Evolutionary conservation across 805 yeast species (phyloP).

Genomic region (Yamadazyma sp.): DNA sequence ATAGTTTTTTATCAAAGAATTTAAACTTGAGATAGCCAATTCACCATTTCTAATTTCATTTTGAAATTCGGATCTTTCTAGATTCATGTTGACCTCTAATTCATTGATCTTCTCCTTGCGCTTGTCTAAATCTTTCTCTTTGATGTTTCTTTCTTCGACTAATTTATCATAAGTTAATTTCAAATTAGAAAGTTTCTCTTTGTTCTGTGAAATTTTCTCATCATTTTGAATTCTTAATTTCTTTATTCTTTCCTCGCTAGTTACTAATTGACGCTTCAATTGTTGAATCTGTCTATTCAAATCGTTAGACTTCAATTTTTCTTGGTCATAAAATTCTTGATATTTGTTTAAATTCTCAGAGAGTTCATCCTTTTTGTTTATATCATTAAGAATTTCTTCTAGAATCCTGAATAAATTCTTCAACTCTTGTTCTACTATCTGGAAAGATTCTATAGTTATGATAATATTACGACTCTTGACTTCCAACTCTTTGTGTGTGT

Average conservation of each 20-base stretch:
- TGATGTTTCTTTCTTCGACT: conserved; percentile 45
- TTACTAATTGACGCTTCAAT: conserved; percentile 47
- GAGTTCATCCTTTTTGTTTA: conserved; percentile 37
- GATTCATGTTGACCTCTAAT: conserved; percentile 40
- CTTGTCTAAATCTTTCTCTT: conserved; percentile 47
- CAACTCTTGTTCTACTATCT: conserved; percentile 35
- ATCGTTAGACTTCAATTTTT: conserved; percentile 35
- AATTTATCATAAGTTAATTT: conserved; percentile 46
- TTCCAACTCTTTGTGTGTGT: conserved; percentile 29
- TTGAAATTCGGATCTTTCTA: conserved; percentile 42
- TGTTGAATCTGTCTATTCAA: conserved; percentile 43
- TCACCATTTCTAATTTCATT: conserved; percentile 52
- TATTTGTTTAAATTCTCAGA: conserved; percentile 32
- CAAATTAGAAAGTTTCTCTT: conserved; percentile 41
- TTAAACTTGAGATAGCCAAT: conserved; percentile 51
- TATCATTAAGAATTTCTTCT: conserved; percentile 50
- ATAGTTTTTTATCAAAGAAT: conserved; percentile 53
- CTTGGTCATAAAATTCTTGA: conserved; percentile 40
- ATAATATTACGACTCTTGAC: conserved; percentile 47
- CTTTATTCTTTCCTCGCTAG: conserved; percentile 45
- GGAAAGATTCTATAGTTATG: conserved; percentile 57
- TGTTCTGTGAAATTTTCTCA: conserved; percentile 42
- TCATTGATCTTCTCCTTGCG: conserved; percentile 46
- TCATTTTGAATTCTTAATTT: conserved; percentile 43
- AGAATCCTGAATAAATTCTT: conserved; percentile 46